Evolutionary conservation across 352 stramenopile species (phyloP).

Genomic region (Pythium myriotylum): DNA sequence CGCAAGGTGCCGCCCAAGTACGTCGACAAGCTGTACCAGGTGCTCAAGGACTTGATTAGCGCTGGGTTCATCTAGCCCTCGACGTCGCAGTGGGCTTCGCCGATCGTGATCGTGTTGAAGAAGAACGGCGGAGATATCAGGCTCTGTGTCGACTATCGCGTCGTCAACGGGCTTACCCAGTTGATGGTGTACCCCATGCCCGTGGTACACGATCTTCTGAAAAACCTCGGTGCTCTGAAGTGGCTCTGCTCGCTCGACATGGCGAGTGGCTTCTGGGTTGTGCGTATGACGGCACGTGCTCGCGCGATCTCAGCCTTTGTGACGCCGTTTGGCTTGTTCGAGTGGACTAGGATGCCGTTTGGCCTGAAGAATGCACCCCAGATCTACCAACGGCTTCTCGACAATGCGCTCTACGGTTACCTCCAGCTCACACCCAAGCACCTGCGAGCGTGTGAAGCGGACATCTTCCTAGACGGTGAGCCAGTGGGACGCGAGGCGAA

Average conservation of each 20-base stretch:
- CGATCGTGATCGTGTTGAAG: slow-evolving; percentile 45
- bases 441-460: too few relatives aligned
- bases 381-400: too few relatives aligned
- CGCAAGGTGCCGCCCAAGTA: slow-evolving; percentile 24
- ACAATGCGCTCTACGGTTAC: too few relatives aligned
- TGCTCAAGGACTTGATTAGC: slow-evolving; percentile 31
- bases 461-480: too few relatives aligned
- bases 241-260: slow-evolving; percentile 27
- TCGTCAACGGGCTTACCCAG: slow-evolving; percentile 22
- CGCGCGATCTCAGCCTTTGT: too few relatives aligned
- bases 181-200: slow-evolving; percentile 36
- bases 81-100: slow-evolving; percentile 33
- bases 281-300: too few relatives aligned
- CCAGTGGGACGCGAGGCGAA: too few relatives aligned
- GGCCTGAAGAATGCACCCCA: too few relatives aligned
- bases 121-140: slow-evolving; percentile 42
- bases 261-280: too few relatives aligned
- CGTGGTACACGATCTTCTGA: slow-evolving; percentile 23
- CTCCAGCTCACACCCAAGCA: too few relatives aligned
- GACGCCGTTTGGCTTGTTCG: too few relatives aligned
- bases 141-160: slow-evolving; percentile 34
- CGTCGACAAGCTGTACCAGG: slow-evolving; percentile 25
- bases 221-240: slow-evolving; percentile 14
- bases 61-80: slow-evolving; percentile 25
- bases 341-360: too few relatives aligned